Percentiles rank a stretch among this genome's conserved stretches.
phyloP scores from a whole-genome alignment of 1,284 basidiomycete genomes.

The Coniophora puteana region DNA sequence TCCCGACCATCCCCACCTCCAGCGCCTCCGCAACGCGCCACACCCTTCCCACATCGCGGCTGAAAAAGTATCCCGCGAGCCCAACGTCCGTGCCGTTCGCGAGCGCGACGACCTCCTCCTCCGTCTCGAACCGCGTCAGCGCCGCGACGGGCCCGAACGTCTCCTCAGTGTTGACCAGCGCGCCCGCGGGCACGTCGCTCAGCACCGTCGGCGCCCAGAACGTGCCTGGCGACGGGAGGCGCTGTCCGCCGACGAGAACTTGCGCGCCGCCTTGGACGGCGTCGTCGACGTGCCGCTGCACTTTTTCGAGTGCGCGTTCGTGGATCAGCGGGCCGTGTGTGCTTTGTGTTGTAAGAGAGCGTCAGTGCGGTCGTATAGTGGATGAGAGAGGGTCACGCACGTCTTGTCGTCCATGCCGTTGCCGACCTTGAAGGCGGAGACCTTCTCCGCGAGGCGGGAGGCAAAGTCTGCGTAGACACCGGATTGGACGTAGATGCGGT shows the following conservation, averaged over 20 bases:
- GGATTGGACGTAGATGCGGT: conserved; percentile 85
- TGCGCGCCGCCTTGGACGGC: conserved; percentile 83
- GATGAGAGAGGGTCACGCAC: conserved; percentile 39
- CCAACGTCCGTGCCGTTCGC: conserved; percentile 88
- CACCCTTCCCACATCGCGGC: conserved; percentile 83
- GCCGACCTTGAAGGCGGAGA: conserved; percentile 89
- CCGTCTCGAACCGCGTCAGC: conserved; percentile 82
- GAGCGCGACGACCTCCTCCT: conserved; percentile 85
- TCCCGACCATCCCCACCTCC: conserved; percentile 95
- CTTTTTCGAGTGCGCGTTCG: conserved; percentile 82
- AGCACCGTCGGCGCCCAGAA: conserved; percentile 91
- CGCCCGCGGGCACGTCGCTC: conserved; percentile 74
- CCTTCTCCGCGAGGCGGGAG: conserved; percentile 76
- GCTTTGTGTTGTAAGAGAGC: conserved; percentile 63
- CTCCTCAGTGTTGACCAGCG: conserved; percentile 71
- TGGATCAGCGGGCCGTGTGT: conserved; percentile 97
- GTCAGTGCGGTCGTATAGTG: neutral
- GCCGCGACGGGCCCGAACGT: conserved; percentile 88
- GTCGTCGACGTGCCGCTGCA: conserved; percentile 83
- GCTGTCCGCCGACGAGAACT: conserved; percentile 84
- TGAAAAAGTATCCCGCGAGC: conserved; percentile 93
- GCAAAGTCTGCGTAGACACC: conserved; percentile 86
- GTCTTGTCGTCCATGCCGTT: conserved; percentile 80
- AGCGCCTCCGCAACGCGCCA: conserved; percentile 98
- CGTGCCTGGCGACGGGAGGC: conserved; percentile 48